Evolutionary conservation across 2,329 filamentous ascomycete genomes (phyloP).

Genomic region (Fusarium tricinctum): DNA sequence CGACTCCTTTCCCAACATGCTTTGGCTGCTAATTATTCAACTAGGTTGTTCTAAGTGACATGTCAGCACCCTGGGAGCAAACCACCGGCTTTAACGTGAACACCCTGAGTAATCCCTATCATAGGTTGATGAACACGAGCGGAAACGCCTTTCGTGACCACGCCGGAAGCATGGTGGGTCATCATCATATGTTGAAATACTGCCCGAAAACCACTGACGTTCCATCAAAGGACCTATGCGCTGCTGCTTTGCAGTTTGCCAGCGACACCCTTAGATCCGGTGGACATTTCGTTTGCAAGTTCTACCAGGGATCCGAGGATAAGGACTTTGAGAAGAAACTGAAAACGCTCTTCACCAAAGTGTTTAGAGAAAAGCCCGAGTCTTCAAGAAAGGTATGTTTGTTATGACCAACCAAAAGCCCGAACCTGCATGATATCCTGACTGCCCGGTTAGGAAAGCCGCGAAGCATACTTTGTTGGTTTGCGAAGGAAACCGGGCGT

Average conservation of each 20-base stretch:
- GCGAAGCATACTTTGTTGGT: constrained; percentile 88
- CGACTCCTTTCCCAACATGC: not conserved
- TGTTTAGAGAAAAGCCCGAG: constrained; percentile 90
- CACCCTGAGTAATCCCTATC: constrained; percentile 94
- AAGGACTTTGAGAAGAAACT: constrained; percentile 81
- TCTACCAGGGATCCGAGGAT: constrained; percentile 92
- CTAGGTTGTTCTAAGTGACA: constrained; percentile 93
- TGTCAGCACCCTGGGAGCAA: constrained; percentile 97
- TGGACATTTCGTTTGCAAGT: constrained; percentile 97
- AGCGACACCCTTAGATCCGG: constrained; percentile 85
- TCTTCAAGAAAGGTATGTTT: constrained; percentile 83
- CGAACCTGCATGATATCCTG: not conserved
- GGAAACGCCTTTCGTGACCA: constrained; percentile 90
- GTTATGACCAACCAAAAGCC: not conserved
- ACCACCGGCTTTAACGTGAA: constrained; percentile 83
- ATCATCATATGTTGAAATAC: too few species aligned
- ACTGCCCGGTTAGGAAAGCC: constrained; percentile 59
- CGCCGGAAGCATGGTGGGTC: constrained; percentile 90
- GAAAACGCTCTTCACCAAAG: constrained; percentile 81
- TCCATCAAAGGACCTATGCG: constrained; percentile 81
- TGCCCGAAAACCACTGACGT: not conserved
- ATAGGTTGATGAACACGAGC: constrained; percentile 99
- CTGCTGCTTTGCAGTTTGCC: constrained; percentile 85
- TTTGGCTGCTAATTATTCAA: constrained; percentile 31
- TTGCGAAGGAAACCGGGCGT: constrained; percentile 73